These are phyloP conservation scores for Colletotrichum chlorophyti DNA, from an alignment of 2,329 filamentous ascomycete genomes.

Conservation along the genomic window DNA sequence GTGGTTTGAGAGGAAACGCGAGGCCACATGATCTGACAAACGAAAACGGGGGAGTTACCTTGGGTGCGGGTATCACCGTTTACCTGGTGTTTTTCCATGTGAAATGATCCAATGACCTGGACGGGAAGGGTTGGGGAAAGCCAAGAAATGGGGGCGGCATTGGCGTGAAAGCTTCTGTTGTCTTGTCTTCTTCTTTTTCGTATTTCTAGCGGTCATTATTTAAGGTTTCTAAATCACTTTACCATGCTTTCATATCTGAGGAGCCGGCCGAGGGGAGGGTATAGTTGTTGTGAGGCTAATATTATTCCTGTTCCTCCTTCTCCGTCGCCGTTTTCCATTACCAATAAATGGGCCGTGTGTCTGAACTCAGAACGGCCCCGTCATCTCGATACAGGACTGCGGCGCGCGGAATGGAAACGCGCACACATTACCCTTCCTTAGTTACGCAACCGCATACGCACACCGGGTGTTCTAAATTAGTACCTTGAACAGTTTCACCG, in stretches of 20 bases:
- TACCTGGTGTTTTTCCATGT: slow-evolving; percentile 5
- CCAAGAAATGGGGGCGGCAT: slow-evolving; percentile 22
- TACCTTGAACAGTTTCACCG: too few species aligned
- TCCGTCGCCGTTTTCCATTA: too few species aligned
- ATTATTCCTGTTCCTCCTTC: too few species aligned
- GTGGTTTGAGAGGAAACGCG: not conserved
- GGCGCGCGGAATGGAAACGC: too few species aligned
- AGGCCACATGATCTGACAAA: slow-evolving; percentile 19
- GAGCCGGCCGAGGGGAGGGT: not conserved
- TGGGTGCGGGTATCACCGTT: not conserved
- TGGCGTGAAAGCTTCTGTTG: slow-evolving; percentile 17
- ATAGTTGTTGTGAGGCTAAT: too few species aligned
- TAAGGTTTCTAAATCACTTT: not conserved
- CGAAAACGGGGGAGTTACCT: slow-evolving; percentile 7
- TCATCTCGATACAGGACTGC: too few species aligned
- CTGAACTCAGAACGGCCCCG: too few species aligned
- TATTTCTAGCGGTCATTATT: not conserved
- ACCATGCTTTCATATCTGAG: not conserved
- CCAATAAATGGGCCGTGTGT: too few species aligned
- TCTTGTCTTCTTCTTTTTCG: not conserved
- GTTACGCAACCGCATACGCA: too few species aligned
- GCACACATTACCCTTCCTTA: too few species aligned
- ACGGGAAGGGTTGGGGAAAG: not conserved
- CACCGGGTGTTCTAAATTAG: too few species aligned
- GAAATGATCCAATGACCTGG: slow-evolving; percentile 18